Evolutionary conservation across 495 filamentous ascomycete genomes (phyloP).

Genomic region (Tuber microsphaerosporum): DNA sequence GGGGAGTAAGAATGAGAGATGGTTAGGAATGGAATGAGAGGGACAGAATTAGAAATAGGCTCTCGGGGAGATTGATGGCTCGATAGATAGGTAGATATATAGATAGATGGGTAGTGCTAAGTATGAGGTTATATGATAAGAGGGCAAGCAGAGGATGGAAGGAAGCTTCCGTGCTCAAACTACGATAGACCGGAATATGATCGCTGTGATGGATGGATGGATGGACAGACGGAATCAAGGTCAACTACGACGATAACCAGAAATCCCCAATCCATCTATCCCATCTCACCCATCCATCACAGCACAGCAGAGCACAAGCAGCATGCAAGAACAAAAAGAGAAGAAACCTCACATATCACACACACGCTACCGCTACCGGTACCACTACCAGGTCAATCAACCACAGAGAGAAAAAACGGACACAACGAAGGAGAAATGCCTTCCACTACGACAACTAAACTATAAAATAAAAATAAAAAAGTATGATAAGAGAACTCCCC

Average conservation of each 20-base stretch:
- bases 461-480: conserved; percentile 12
- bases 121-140: not conserved
- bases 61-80: not conserved
- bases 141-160: not conserved
- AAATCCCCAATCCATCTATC: not conserved
- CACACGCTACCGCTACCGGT: not conserved
- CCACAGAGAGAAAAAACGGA: not conserved
- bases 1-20: not conserved
- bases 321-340: not conserved
- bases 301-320: not conserved
- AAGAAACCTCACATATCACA: conserved; percentile 2
- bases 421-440: not conserved
- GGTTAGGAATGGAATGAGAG: not conserved
- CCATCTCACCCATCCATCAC: not conserved
- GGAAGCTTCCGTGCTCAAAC: not conserved
- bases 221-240: not conserved
- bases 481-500: conserved; percentile 2
- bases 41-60: not conserved
- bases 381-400: not conserved
- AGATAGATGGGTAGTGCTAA: not conserved
- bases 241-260: not conserved
- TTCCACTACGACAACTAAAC: not conserved
- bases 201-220: not conserved
- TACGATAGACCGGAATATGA: not conserved
- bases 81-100: not conserved